Base-by-base conservation (phyloP, 176 grass and related monocot species). In the Typha latifolia region DNA sequence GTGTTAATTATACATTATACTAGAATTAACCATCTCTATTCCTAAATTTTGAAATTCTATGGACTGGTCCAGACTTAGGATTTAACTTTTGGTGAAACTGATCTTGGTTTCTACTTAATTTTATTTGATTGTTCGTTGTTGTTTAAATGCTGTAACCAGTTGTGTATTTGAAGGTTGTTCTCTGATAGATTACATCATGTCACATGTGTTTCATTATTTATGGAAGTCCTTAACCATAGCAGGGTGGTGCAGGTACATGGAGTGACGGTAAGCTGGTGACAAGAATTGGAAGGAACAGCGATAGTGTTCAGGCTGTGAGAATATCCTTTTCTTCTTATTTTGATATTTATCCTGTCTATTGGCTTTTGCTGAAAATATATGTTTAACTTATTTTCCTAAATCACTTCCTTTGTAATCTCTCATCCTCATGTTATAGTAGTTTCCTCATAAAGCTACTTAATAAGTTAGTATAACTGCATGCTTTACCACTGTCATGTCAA, bases 191-290 rank as follows among this genome's bases (percentile, higher is more conserved):
- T 11, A 2, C n/a, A 5, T 19, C 53, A 19, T 59, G 15, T 19
- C 53, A 4, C 71, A 21, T 52, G 47, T 76, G 63, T 72, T 1
- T 2, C 32, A 69, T 69, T 21, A 64, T 68, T 27, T 61, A 53
- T 72, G 26, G 21, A 51, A 72, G 69, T 81, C 79, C 84, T 87
- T 87, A 96, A 66, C 83, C 79, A 74, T 78, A 96, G 65, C 88
- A 97, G 93, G 93, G 93, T 89, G 93, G 93, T 97, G 93, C 93
- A 97, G 93, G 93, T 97, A 97, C 93, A 71, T 97, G 93, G 93
- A 97, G 93, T 76, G 93, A 97, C 73, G 93, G 93, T 47, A 97
- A 97, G 72, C 93, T 97, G 37, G 89, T 97, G 73, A 97, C 93
- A 50, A 84, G 88, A 82, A 97, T 97, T 53, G 93, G 93, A 72